Evolutionary conservation across 2,329 filamentous ascomycete species (phyloP), one percentile per base, ranked within the genome.

Genomic region (Trichoderma aggressivum): DNA sequence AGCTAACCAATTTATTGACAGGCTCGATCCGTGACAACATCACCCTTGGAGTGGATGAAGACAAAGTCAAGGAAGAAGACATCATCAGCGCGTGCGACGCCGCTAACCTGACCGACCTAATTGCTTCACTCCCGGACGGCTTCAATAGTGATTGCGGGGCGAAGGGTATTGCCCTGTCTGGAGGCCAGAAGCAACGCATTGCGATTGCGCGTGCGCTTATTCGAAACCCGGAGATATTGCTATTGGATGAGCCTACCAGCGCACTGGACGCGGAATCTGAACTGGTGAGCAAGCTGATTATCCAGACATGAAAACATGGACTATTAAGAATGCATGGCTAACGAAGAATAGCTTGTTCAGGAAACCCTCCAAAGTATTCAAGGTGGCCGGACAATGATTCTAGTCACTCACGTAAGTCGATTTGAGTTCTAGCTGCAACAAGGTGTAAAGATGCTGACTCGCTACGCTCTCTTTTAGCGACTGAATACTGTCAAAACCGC

Each of bases 151-250:
- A 43, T 43, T 43, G 39, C 39, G 39, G 39, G 18, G 39, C 39
- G 3, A 43, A 43, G 18, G 39, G 39, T 43, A 43, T 10, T 43
- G 39, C 39, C 8, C 39, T 43, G 18, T 43, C 39, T 43, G 39
- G 39, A n/a, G 39, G 39, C 39, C 39, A 43, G 78, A 84, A 91
- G 8, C 91, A 94, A 78, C 88, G 90, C 91, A 79, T 89, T 3
- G 86, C 85, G 0, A 86, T 89, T 47, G 87, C 87, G 0, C 80
- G 87, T 5, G 87, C 86, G 0, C 79, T 89, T 74, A 89, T 64
- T 6, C 61, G 61, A 16, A 32, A 21, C 10, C 61, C 61, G 3
- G 61, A 64, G 7, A 50, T 64, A 2, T 78, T 89, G 1, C 78
- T 89, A 0, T 80, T 89, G 0, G 88, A 90, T 65, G 87, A 89